Conservation (phyloP, 495 filamentous ascomycete species). For the Choiromyces venosus region DNA sequence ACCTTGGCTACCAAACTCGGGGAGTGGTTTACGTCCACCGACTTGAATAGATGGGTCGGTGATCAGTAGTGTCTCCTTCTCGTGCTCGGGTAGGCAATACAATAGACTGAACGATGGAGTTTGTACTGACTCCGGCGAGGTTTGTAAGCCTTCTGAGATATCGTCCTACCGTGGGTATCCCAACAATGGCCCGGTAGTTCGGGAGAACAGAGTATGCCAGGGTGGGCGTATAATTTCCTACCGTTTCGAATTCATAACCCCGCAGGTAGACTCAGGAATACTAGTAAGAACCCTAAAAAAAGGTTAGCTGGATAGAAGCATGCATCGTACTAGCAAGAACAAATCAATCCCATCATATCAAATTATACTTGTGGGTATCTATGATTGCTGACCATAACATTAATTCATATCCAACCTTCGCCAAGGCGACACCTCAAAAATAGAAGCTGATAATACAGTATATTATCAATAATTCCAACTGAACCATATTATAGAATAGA, state of each 20-base stretch:
- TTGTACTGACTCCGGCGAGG: background rate
- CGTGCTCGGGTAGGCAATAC: background rate
- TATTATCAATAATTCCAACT: background rate
- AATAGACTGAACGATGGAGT: background rate
- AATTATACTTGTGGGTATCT: background rate
- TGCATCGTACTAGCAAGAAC: background rate
- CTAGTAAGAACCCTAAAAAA: background rate
- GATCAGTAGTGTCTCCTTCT: background rate
- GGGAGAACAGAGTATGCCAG: background rate
- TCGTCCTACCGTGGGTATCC: background rate
- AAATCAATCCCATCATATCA: too few relatives aligned
- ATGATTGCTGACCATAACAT: background rate
- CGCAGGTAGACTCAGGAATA: background rate
- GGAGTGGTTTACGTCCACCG: background rate
- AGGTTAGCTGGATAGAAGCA: background rate
- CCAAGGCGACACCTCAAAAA: background rate
- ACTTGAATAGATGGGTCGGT: background rate
- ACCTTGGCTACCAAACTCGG: background rate
- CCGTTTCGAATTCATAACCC: background rate
- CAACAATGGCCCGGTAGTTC: background rate
- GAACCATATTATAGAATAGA: too few relatives aligned
- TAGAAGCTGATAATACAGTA: background rate
- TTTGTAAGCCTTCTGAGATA: background rate
- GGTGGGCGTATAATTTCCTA: background rate
- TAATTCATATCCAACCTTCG: background rate